phyloP scores from a whole-genome alignment of 192 early-diverging fungal genomes.

The Rhizophagus prolifer region DNA sequence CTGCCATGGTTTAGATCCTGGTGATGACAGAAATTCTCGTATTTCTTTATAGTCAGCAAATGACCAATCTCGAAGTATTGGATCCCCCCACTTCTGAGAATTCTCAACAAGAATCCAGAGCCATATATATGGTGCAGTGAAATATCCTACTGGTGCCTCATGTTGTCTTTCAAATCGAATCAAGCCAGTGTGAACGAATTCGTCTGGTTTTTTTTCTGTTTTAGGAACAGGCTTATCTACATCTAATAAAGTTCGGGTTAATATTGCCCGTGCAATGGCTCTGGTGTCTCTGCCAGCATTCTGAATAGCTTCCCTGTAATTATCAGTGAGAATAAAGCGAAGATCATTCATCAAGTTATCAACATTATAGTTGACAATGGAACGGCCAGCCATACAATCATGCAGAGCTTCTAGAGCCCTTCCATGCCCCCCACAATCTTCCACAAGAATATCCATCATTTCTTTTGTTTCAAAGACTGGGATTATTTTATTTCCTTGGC shows the following conservation, averaged over 20 bases:
- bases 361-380: slow-evolving; percentile 23
- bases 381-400: background rate
- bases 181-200: background rate
- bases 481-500: background rate
- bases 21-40: background rate
- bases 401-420: slow-evolving; percentile 34
- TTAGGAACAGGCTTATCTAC: background rate
- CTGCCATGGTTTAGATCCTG: slow-evolving; percentile 1
- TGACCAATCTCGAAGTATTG: slow-evolving; percentile 9
- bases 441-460: slow-evolving; percentile 34
- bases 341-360: slow-evolving; percentile 33
- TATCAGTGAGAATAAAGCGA: slow-evolving; percentile 20
- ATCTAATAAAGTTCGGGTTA: background rate
- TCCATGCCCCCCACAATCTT: slow-evolving; percentile 38
- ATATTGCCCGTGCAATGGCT: slow-evolving; percentile 1
- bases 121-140: slow-evolving; percentile 41
- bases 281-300: background rate
- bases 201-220: background rate
- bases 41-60: slow-evolving; percentile 13
- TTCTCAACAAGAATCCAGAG: slow-evolving; percentile 34
- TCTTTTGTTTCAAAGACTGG: slow-evolving; percentile 13
- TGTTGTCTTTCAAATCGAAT: slow-evolving; percentile 8
- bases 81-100: slow-evolving; percentile 15
- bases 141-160: slow-evolving; percentile 6
- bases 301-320: slow-evolving; percentile 20